These are phyloP conservation scores for Leccinum angustisporum DNA, from an alignment of 1,284 basidiomycete species.

Conservation along the genomic window DNA sequence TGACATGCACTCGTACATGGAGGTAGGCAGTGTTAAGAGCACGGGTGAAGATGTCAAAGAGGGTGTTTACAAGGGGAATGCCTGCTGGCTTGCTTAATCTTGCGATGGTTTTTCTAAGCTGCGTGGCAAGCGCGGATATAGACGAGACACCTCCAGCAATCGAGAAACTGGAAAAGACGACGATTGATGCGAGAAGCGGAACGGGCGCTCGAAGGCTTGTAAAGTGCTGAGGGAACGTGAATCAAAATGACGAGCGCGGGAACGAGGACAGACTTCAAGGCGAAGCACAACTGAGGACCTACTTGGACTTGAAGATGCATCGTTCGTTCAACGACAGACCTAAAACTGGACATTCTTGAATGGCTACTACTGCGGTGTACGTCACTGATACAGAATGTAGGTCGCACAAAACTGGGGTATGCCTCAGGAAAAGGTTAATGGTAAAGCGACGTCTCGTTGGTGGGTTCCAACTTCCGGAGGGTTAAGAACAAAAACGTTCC, in stretches of 20 bases:
- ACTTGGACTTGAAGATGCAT: slow-evolving; percentile 16
- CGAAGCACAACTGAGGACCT: background rate
- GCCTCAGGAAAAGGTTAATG: background rate
- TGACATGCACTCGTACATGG: slow-evolving; percentile 12
- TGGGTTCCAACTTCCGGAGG: background rate
- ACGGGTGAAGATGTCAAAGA: slow-evolving; percentile 15
- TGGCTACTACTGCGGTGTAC: background rate
- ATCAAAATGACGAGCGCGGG: background rate
- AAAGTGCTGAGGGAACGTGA: slow-evolving; percentile 6
- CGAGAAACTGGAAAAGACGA: slow-evolving; percentile 11
- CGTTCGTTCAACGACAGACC: slow-evolving; percentile 12
- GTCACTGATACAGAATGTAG: background rate
- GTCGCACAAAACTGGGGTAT: background rate
- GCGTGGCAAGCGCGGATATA: slow-evolving; percentile 4
- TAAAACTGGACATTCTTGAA: slow-evolving; percentile 12
- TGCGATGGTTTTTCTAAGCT: slow-evolving; percentile 12
- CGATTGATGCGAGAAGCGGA: slow-evolving; percentile 9
- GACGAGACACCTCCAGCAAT: slow-evolving; percentile 6
- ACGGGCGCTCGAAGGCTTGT: slow-evolving; percentile 6
- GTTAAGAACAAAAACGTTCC: slow-evolving; percentile 3
- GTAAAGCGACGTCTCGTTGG: slow-evolving; percentile 1
- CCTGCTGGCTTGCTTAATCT: background rate
- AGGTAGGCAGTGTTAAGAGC: slow-evolving; percentile 21
- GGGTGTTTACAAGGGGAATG: background rate
- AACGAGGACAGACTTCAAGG: background rate